Base-by-base conservation (phyloP, 139 green algal species). In the Picochlorum sp. region DNA sequence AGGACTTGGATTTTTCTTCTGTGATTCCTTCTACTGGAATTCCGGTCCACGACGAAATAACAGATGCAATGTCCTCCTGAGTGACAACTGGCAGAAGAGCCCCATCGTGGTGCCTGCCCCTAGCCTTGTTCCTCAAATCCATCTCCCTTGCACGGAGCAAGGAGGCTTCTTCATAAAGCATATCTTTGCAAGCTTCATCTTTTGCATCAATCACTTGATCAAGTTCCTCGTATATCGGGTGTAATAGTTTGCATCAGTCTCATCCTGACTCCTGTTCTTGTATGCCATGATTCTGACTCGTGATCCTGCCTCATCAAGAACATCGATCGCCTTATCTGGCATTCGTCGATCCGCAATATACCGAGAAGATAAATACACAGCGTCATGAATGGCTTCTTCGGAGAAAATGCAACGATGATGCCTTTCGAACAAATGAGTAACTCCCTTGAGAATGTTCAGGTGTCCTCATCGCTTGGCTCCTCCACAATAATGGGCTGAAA, bases 281-380 rank as follows among this genome's bases (percentile, higher is more conserved):
- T 90, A 91, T 0, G 84, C 80, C 2, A 66, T 63, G 61, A 99
- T 97, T 70, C 88, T 81, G 55, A 84, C 88, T 4, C 83, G 67
- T 72, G 72, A 88, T 37, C 90, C 94, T 9, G 94, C 94, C 81
- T 99, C 94, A 69, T 99, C 94, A 57, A 99, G 68, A n/a, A 98
- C 67, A 76, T 98, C 93, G 45, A 98, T 97, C 44, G 92, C 90
- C 75, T 97, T 98, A 79, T 97, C 92, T 0, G 92, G 92, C 55
- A 98, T 76, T 54, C 85, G 81, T n/a, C 92, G 75, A 79, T 97
- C 92, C 0, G 79, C n/a, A 52, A 92, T 83, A 79, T 92, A 91
- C 34, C 83, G 75, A 11, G 56, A 52, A 26, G 79, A 82, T 30
- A 92, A 79, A 4, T 62, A 30, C n/a, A 90, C 81, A 0, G 71